Conservation (phyloP, 805 yeast species). For the Saccharomycopsis olivae region DNA sequence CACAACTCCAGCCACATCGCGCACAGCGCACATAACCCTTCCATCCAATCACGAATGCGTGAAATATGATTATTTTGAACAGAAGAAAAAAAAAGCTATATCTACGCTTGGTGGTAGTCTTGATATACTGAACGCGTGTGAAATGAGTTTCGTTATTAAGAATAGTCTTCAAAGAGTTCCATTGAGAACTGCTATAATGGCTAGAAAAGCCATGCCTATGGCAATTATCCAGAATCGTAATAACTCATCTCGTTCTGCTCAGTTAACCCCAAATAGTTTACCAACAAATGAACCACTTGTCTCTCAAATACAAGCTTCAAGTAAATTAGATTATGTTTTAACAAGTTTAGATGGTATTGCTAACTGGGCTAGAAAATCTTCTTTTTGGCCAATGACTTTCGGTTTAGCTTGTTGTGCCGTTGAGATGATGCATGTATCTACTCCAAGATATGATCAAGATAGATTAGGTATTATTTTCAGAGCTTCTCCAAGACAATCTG, state of each 20-base stretch:
- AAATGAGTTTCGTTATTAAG: conserved; percentile 15
- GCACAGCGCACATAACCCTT: too few relatives aligned
- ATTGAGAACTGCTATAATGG: conserved; percentile 5
- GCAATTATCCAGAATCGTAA: conserved; percentile 15
- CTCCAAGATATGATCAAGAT: conserved; percentile 88
- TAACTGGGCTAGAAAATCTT: conserved; percentile 86
- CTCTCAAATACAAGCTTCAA: conserved; percentile 47
- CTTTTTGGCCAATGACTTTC: conserved; percentile 89
- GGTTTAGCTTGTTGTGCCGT: conserved; percentile 92
- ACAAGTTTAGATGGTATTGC: conserved; percentile 75
- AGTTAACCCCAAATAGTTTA: conserved; percentile 38
- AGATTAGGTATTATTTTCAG: conserved; percentile 87
- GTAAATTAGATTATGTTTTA: conserved; percentile 67
- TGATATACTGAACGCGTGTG: too few relatives aligned
- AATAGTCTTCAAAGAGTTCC: conserved; percentile 8
- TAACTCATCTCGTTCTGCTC: conserved; percentile 14
- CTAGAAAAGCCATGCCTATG: conserved; percentile 5
- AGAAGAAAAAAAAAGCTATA: too few relatives aligned
- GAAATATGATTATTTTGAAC: too few relatives aligned
- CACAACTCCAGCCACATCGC: too few relatives aligned
- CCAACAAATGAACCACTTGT: conserved; percentile 65
- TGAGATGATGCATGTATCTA: conserved; percentile 89
- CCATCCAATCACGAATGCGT: too few relatives aligned
- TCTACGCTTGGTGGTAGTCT: too few relatives aligned
- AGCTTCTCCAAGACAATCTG: conserved; percentile 89